Evolutionary conservation across 306 rosid genomes (phyloP), one percentile per base, ranked within the genome.

Genomic region (Trifolium repens): DNA sequence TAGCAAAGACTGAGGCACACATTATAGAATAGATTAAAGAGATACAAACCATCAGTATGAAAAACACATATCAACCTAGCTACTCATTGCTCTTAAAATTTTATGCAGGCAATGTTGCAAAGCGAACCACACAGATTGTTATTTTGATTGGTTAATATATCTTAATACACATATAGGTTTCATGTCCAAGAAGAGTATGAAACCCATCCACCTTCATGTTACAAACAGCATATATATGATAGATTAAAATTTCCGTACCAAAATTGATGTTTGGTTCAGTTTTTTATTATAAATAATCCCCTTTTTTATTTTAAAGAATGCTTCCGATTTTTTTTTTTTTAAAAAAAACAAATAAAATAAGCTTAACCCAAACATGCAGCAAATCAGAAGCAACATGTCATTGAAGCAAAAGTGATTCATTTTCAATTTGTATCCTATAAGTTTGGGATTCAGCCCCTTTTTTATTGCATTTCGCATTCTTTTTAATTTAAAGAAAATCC

Each of bases 1-100:
- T 60, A 73, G 75, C 60, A 83, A 69, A 77, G 60, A 65, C 42
- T 80, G 60, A 79, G 69, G 35, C 42, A 53, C 14, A 43, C 16
- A 22, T 44, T 43, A 69, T 6, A 62, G 15, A 79, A 62, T 67
- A 59, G 68, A 61, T 35, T 61, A 39, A 59, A 47, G 42, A 71
- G 44, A 42, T 65, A 81, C 5, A 73, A 53, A 37, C 39, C 8
- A 50, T 35, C 50, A 27, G 75, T 61, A 80, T 57, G 43, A 68
- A 67, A 59, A 54, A 9, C 42, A 72, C 24, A 62, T 30, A 8
- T 24, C 30, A n/a, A 43, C 43, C 62, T 70, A 37, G 46, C 32
- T 39, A 42, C 39, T 39, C 46, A 76, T 34, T 55, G 55, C 32
- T 65, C 57, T 74, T 52, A 54, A 53, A 46, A 39, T 32, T 53